Conservation (phyloP, 2,329 filamentous ascomycete genomes). For the Colletotrichum orchidophilum region DNA sequence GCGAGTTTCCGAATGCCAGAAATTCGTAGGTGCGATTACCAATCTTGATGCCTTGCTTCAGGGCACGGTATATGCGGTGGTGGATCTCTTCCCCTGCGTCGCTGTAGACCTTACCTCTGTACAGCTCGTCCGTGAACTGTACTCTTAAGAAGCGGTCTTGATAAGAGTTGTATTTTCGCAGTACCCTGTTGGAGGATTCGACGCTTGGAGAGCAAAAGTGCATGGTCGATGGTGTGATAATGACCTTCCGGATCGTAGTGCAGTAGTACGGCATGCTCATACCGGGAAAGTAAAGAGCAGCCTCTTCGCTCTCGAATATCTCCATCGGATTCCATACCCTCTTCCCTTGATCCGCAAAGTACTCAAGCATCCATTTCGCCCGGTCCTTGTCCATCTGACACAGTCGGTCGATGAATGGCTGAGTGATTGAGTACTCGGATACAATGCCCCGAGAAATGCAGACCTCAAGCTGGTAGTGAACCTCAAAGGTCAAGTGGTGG, state of each 20-base stretch:
- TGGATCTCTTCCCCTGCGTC: slow-evolving; percentile 69
- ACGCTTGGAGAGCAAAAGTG: slow-evolving; percentile 80
- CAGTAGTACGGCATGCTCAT: slow-evolving; percentile 76
- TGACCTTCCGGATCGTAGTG: slow-evolving; percentile 77
- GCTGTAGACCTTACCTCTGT: slow-evolving; percentile 67
- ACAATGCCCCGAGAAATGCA: slow-evolving; percentile 85
- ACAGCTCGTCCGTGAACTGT: slow-evolving; percentile 86
- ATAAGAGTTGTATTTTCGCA: slow-evolving; percentile 74
- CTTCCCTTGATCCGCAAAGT: slow-evolving; percentile 71
- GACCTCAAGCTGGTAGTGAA: slow-evolving; percentile 91
- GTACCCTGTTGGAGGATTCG: slow-evolving; percentile 88
- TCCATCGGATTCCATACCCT: slow-evolving; percentile 75
- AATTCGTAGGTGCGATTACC: slow-evolving; percentile 88
- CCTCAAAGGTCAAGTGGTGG: slow-evolving; percentile 67
- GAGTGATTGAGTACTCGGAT: slow-evolving; percentile 77
- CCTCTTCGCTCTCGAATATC: slow-evolving; percentile 69
- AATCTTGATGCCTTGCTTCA: slow-evolving; percentile 82
- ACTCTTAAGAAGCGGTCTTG: slow-evolving; percentile 88
- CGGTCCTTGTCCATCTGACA: slow-evolving; percentile 52
- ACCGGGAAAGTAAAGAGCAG: slow-evolving; percentile 56
- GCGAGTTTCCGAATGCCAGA: slow-evolving; percentile 93
- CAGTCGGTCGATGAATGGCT: slow-evolving; percentile 73
- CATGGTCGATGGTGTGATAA: slow-evolving; percentile 85
- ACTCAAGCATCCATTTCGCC: slow-evolving; percentile 77
- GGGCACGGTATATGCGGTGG: slow-evolving; percentile 74